phyloP scores from a whole-genome alignment of 106 monocot genomes.

The Phalaenopsis equestris region DNA sequence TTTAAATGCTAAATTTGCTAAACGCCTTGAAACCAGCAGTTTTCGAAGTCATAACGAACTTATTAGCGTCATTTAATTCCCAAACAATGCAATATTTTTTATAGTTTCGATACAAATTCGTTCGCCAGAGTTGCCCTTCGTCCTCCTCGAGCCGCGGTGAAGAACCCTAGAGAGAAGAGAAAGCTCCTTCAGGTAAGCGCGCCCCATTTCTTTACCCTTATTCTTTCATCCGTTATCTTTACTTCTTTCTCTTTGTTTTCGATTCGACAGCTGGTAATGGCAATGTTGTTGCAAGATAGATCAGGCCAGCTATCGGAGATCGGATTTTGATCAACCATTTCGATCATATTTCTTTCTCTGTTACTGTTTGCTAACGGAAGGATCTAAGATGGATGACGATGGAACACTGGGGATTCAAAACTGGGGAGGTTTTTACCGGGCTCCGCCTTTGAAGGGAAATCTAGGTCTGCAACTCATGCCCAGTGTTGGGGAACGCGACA shows the following conservation, averaged over 20 bases:
- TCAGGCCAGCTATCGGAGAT: not conserved
- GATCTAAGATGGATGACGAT: constrained; percentile 50
- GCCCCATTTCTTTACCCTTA: not conserved
- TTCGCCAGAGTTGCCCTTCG: no score
- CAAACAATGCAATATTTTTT: no score
- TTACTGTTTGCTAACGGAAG: not conserved
- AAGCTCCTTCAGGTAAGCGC: not conserved
- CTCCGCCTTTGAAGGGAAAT: constrained; percentile 34
- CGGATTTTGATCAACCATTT: constrained; percentile 1
- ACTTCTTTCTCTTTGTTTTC: not conserved
- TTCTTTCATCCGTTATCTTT: not conserved
- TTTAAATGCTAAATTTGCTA: no score
- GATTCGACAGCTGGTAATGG: not conserved
- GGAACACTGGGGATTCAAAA: constrained; percentile 43
- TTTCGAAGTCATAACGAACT: no score
- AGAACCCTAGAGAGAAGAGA: constrained; percentile 39
- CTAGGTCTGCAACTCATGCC: constrained; percentile 82
- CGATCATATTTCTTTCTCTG: not conserved
- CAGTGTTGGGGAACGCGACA: constrained; percentile 35
- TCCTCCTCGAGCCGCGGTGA: constrained; percentile 4
- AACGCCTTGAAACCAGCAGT: no score
- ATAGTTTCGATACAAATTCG: no score
- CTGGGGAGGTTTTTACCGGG: constrained; percentile 55
- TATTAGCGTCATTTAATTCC: no score
- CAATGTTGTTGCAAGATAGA: not conserved